Conservation (phyloP, 352 stramenopile genomes). For the Globisporangium polare region DNA sequence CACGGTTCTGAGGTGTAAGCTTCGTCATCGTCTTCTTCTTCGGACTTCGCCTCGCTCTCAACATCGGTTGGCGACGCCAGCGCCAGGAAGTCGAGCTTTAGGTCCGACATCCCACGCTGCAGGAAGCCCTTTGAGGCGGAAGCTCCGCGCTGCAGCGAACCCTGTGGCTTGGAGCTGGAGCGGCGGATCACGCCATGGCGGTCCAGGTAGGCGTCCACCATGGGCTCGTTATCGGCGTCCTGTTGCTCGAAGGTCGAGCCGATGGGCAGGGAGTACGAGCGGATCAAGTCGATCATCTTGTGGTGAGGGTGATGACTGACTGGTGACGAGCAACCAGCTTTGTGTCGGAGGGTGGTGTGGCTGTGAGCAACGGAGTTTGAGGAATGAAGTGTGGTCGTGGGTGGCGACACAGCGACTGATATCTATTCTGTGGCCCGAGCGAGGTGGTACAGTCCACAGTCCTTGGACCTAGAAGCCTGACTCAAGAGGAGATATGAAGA, state of each 20-base stretch:
- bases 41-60: background rate
- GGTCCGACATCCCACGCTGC: constrained; percentile 21
- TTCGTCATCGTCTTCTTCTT: background rate
- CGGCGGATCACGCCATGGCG: constrained; percentile 39
- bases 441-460: background rate
- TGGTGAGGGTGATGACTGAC: background rate
- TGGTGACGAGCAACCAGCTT: background rate
- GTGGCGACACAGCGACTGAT: background rate
- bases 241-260: constrained; percentile 21
- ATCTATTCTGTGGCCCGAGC: background rate
- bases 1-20: background rate
- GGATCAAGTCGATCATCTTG: constrained; percentile 9
- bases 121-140: constrained; percentile 27
- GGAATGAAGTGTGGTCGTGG: background rate
- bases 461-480: background rate
- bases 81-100: constrained; percentile 16
- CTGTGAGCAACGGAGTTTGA: background rate
- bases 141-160: constrained; percentile 15
- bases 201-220: constrained; percentile 32
- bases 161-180: constrained; percentile 22
- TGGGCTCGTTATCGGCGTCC: constrained; percentile 7
- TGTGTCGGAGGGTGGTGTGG: background rate
- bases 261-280: constrained; percentile 9
- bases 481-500: background rate
- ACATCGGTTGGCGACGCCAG: background rate